These are phyloP conservation scores for Inga leiocalycina DNA, from an alignment of 306 rosid genomes.

Conservation along the genomic window DNA sequence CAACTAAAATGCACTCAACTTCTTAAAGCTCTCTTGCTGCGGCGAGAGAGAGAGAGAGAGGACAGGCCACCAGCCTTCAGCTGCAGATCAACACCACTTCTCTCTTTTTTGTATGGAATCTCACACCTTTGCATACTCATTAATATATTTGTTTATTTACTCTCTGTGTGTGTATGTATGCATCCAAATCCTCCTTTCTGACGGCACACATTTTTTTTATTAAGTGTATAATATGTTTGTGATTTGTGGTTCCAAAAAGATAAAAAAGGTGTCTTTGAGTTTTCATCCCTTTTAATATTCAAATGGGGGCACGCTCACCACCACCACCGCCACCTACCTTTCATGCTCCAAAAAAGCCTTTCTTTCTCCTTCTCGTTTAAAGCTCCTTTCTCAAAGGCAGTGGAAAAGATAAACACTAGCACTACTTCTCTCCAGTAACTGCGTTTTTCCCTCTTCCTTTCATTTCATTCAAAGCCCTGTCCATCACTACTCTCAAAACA, in stretches of 20 bases:
- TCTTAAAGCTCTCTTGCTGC: constrained; percentile 35
- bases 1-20: constrained; percentile 32
- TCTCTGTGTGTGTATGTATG: not conserved
- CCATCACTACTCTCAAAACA: not conserved
- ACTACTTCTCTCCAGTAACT: not conserved
- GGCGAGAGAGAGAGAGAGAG: not conserved
- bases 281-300: constrained; percentile 36
- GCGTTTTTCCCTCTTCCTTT: not conserved
- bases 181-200: constrained; percentile 39
- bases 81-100: constrained; percentile 13
- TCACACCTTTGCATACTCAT: constrained; percentile 24
- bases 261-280: constrained; percentile 41
- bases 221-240: not conserved
- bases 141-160: not conserved
- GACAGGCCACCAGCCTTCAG: not conserved
- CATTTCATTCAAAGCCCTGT: constrained; percentile 13
- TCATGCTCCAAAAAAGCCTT: constrained; percentile 16
- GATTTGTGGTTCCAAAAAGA: constrained; percentile 35
- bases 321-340: constrained; percentile 3
- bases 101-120: constrained; percentile 31
- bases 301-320: constrained; percentile 38
- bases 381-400: constrained; percentile 48
- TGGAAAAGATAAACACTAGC: not conserved
- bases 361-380: constrained; percentile 26
- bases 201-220: constrained; percentile 3